Percentiles rank a stretch among this genome's conserved stretches.
Conservation (phyloP, 2,329 filamentous ascomycete genomes). For the Aspergillus transmontanensis region DNA sequence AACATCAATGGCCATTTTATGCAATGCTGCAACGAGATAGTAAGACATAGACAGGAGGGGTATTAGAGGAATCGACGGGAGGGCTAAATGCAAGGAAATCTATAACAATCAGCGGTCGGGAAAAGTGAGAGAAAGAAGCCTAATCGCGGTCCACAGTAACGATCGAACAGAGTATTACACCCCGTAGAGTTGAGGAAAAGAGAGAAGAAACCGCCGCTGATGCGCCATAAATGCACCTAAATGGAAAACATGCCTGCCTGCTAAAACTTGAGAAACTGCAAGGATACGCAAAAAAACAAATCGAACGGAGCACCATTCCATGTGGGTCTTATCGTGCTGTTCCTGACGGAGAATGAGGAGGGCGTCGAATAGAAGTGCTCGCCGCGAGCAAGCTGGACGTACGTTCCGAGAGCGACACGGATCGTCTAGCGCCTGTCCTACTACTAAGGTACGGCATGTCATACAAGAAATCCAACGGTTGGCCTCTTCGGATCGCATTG, state of each 20-base stretch:
- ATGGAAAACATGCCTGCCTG: slow-evolving; percentile 5
- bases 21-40: slow-evolving; percentile 2
- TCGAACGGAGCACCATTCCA: not conserved
- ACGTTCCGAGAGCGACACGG: slow-evolving; percentile 24
- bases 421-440: slow-evolving; percentile 21
- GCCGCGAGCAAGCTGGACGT: slow-evolving; percentile 26
- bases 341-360: slow-evolving; percentile 28
- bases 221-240: slow-evolving; percentile 27
- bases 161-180: not conserved
- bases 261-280: slow-evolving; percentile 4
- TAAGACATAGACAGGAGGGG: slow-evolving; percentile 10
- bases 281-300: slow-evolving; percentile 15
- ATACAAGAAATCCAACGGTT: slow-evolving; percentile 35
- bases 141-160: not conserved
- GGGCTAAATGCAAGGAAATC: slow-evolving; percentile 14
- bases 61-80: slow-evolving; percentile 16
- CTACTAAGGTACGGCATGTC: slow-evolving; percentile 24
- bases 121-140: not conserved
- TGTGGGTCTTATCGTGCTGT: slow-evolving; percentile 27
- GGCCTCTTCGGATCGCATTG: slow-evolving; percentile 40
- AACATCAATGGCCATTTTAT: slow-evolving; percentile 9
- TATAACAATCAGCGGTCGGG: slow-evolving; percentile 12
- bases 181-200: not conserved
- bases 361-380: slow-evolving; percentile 24
- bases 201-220: slow-evolving; percentile 23